A percentile compares a stretch with the other conserved stretches of the same genome.
These are phyloP conservation scores for Globisporangium carolinianum DNA, from an alignment of 352 stramenopile genomes.

Conservation along the genomic window DNA sequence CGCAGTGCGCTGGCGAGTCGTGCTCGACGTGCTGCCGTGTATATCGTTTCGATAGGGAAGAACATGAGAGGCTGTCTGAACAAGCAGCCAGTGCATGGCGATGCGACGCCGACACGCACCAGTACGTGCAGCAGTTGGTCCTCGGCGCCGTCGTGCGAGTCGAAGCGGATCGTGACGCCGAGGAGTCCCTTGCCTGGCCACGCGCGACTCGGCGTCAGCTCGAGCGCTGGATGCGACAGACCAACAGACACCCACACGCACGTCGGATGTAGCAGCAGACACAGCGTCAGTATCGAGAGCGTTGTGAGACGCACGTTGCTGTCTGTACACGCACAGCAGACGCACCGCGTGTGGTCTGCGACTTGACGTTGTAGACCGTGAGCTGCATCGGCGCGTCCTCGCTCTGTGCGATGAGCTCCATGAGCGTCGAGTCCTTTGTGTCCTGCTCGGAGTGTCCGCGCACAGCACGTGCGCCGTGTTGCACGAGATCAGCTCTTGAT, in stretches of 20 bases:
- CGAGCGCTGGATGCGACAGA: conserved; percentile 30
- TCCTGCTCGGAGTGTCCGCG: conserved; percentile 27
- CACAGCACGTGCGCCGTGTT: not conserved
- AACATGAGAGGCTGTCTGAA: no score
- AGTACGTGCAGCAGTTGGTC: conserved; percentile 95
- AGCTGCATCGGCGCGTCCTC: conserved; percentile 71
- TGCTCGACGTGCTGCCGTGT: conserved; percentile 65
- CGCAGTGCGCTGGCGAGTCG: conserved; percentile 86
- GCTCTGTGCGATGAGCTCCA: conserved; percentile 88
- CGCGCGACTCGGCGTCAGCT: conserved; percentile 87
- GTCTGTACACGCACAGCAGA: not conserved
- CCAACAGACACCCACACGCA: not conserved
- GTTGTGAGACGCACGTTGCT: no score
- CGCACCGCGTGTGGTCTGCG: conserved; percentile 52
- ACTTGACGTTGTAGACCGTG: conserved; percentile 77
- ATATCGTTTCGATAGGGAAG: not conserved
- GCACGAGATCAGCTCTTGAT: not conserved
- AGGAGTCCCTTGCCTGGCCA: conserved; percentile 94
- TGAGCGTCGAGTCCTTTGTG: conserved; percentile 82
- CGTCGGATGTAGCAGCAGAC: not conserved
- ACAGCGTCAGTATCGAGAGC: not conserved
- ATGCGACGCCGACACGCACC: conserved; percentile 19
- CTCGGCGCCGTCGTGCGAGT: conserved; percentile 94
- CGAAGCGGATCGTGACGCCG: conserved; percentile 96
- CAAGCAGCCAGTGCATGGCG: not conserved